A percentile compares a stretch with the other conserved stretches of the same genome.
Conservation (phyloP, 1,284 basidiomycete genomes). For the Apiotrichum veenhuisii region DNA sequence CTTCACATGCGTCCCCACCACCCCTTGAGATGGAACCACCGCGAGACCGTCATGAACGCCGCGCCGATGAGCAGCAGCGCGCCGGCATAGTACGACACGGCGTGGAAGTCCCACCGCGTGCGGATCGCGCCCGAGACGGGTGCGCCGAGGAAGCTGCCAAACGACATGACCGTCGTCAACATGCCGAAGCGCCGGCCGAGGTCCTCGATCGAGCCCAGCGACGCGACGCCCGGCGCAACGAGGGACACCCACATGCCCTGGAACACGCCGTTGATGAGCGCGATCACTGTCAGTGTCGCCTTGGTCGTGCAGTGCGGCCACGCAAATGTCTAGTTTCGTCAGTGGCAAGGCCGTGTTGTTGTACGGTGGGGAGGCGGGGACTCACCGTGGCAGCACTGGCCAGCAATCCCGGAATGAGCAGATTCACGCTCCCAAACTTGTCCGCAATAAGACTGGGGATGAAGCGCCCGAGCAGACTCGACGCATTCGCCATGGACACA, state of each 20-base stretch:
- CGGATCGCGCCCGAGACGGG: constrained; percentile 20
- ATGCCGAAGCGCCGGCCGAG: constrained; percentile 29
- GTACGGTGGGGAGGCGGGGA: too few relatives aligned
- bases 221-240: constrained; percentile 23
- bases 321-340: constrained; percentile 24
- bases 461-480: constrained; percentile 18
- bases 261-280: constrained; percentile 23
- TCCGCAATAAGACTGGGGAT: constrained; percentile 21
- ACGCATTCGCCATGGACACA: constrained; percentile 24
- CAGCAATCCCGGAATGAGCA: constrained; percentile 20
- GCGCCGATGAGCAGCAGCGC: constrained; percentile 11
- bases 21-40: too few relatives aligned
- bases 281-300: constrained; percentile 18
- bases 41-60: neutral
- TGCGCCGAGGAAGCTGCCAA: constrained; percentile 17
- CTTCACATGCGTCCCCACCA: neutral
- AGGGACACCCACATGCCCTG: constrained; percentile 28
- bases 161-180: constrained; percentile 19
- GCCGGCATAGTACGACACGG: constrained; percentile 22
- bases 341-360: too few relatives aligned
- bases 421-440: constrained; percentile 19
- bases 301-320: constrained; percentile 26
- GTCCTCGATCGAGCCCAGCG: constrained; percentile 26
- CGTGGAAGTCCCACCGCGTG: constrained; percentile 7
- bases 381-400: constrained; percentile 9